A percentile compares a stretch with the other conserved stretches of the same genome.
These are phyloP conservation scores for Suillus placidus DNA, from an alignment of 768 basidiomycete species.

Conservation along the genomic window DNA sequence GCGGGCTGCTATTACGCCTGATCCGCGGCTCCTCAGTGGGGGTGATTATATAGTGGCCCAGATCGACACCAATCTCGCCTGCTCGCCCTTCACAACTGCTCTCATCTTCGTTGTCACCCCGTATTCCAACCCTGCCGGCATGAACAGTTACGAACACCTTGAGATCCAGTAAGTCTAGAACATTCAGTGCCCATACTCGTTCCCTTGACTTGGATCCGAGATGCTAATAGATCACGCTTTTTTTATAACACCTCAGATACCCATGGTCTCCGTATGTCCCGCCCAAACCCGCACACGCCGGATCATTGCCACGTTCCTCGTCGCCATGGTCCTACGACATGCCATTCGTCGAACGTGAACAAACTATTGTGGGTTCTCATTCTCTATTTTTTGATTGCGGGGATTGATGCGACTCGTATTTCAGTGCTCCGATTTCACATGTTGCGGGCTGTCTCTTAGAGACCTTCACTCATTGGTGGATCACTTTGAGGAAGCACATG, in stretches of 20 bases:
- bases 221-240: not conserved
- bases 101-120: not conserved
- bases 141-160: not conserved
- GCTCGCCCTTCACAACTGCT: not conserved
- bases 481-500: slow-evolving; percentile 51
- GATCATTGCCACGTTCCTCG: slow-evolving; percentile 1
- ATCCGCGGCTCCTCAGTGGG: not conserved
- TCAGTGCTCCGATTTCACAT: slow-evolving; percentile 49
- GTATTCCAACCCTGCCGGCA: not conserved
- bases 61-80: not conserved
- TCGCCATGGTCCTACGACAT: slow-evolving; percentile 16
- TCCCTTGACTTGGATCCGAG: not conserved
- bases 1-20: not conserved
- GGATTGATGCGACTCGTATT: not conserved
- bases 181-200: not conserved
- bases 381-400: not conserved
- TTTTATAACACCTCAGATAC: slow-evolving; percentile 1
- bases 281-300: slow-evolving; percentile 6
- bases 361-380: slow-evolving; percentile 20
- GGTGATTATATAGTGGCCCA: not conserved
- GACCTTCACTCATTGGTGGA: slow-evolving; percentile 54
- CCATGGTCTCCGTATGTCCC: slow-evolving; percentile 6
- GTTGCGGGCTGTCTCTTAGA: slow-evolving; percentile 47
- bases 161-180: slow-evolving; percentile 5
- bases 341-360: slow-evolving; percentile 17